Base-by-base conservation (phyloP, 2,329 filamentous ascomycete species). In the Fusarium albosuccineum region DNA sequence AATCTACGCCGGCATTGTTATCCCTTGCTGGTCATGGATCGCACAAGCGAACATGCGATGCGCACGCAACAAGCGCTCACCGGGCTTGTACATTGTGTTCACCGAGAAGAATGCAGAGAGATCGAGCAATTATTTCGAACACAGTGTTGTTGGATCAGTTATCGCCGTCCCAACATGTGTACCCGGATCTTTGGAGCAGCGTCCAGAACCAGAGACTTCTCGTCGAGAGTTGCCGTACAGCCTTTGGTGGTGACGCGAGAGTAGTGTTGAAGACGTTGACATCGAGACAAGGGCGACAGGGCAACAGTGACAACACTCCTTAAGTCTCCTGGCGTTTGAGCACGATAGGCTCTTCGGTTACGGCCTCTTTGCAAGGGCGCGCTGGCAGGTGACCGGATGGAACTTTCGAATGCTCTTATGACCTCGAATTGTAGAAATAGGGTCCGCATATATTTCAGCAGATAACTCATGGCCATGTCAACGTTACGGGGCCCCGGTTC, bases 351-450 rank as follows among this genome's bases (percentile, higher is more conserved):
- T 17, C 30, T 34, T 50, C 40, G 57, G 42, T 39, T 39, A 45
- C n/a, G 36, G 51, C 36, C 36, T 33, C 39, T 29, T 45, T 39
- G 45, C 26, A 36, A 17, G 65, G 52, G 57, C 42, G 51, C 13
- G 48, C 42, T 58, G 53, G 52, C 65, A 68, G 65, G 42, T 68
- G 65, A 68, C 57, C 57, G 17, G 33, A 62, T 48, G 65, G 62
- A 59, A 68, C 41, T 46, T 68, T 68, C 33, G 34, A 49, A 36
- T 62, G 61, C 62, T 66, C 61, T 66, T 62, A 62, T 68, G 65
- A 62, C 65, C 65, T 62, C 44, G 61, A 44, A 55, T 34, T 44
- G 44, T 59, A 46, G 37, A 68, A 53, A 55, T 27, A 59, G 53
- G 49, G 62, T 59, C 61, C 65, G 52, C 65, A 62, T 39, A 42